Evolutionary conservation across 1,139 yeast species (phyloP), one percentile per base, ranked within the genome.

Genomic region (Nakaseomyces glabratus): DNA sequence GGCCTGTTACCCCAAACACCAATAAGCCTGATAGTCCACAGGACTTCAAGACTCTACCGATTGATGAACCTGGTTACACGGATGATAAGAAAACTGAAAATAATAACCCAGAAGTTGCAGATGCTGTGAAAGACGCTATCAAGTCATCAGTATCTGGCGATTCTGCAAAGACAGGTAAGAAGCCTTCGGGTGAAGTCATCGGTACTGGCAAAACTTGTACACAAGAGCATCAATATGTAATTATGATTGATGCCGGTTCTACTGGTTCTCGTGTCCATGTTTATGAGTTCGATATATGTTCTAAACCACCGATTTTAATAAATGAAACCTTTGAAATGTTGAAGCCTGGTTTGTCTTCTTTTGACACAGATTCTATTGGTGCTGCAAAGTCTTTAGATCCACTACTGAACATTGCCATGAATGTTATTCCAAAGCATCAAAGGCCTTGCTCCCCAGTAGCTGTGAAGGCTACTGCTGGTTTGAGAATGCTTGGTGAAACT

Each of bases 381-480:
- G 98, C 98, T 9, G 98, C 98, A 17, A 63, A 67, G 21, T 84
- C 95, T 3, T 70, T 90, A 46, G 95, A 90, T 54, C 79, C 84
- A 34, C 69, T 90, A 47, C 66, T 90, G 49, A 67, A 82, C 24
- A 51, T 70, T 9, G 98, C 99, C 0, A 57, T 86, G 47, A 65
- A 73, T 16, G 63, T 75, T 10, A 84, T 90, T 37, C 99, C 99
- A 20, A 66, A 69, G 43, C 71, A 69, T 28, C 66, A 71, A 51
- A 88, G 76, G 49, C 60, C 67, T 1, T 86, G 96, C 63, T 78
- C 97, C 2, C 98, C 97, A 2, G 72, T 90, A 29, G 90, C 96
- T 0, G 95, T 90, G 35, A 88, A 88, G 65, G 99, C 99, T 34
- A 90, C 99, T 34, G 99, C 99, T 15, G 99, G 99, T 19, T 71